A percentile compares a stretch with the other conserved stretches of the same genome.
Evolutionary conservation across 768 basidiomycete genomes (phyloP).

Genomic region (Russula olivacea): DNA sequence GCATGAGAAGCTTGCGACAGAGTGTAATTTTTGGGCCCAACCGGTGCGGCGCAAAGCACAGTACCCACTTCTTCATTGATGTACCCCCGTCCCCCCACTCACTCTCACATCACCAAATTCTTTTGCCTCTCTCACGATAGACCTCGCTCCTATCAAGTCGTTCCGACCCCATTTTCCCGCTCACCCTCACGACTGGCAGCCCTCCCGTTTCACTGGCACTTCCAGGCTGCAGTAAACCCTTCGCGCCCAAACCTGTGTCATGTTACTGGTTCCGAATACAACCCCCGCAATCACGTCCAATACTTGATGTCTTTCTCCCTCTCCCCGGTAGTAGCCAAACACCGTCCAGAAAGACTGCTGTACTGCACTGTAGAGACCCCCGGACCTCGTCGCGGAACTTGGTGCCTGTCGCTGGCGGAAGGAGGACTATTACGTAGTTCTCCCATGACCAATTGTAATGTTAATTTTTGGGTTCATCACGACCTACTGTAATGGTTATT

Average conservation of each 20-base stretch:
- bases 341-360: background rate
- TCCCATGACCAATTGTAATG: background rate
- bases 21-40: background rate
- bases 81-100: too few relatives aligned
- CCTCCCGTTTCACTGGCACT: background rate
- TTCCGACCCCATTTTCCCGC: background rate
- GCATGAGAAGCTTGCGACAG: too few relatives aligned
- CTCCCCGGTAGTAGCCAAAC: background rate
- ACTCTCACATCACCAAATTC: too few relatives aligned
- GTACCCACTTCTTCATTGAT: too few relatives aligned
- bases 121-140: background rate
- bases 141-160: background rate
- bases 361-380: background rate
- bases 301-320: background rate
- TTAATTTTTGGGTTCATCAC: conserved; percentile 4
- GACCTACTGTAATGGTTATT: conserved; percentile 10
- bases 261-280: background rate
- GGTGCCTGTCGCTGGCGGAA: conserved; percentile 1
- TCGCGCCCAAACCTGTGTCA: background rate
- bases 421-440: conserved; percentile 7
- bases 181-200: background rate
- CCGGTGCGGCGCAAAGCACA: background rate
- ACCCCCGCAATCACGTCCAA: background rate
- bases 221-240: background rate
- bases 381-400: conserved; percentile 4